Evolutionary conservation across 495 filamentous ascomycete genomes (phyloP).

Genomic region (Lasiosphaeria miniovina): DNA sequence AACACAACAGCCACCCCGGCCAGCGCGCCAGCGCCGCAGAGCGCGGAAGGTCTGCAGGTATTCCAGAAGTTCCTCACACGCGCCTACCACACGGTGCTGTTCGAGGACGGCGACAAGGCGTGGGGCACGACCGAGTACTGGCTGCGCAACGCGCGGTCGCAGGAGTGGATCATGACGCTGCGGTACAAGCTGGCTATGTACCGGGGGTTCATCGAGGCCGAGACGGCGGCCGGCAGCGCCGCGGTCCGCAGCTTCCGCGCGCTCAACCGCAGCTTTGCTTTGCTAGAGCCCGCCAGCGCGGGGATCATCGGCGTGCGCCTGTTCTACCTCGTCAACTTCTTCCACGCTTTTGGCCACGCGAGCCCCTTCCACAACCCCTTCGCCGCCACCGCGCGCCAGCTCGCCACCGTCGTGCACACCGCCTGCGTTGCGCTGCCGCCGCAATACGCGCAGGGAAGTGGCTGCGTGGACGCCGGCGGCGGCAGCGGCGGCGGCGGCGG

Average conservation of each 20-base stretch:
- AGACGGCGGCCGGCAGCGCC: background rate
- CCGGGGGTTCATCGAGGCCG: slow-evolving; percentile 1
- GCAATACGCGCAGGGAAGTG: background rate
- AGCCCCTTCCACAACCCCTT: slow-evolving; percentile 13
- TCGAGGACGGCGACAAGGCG: slow-evolving; percentile 22
- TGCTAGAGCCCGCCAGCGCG: slow-evolving; percentile 17
- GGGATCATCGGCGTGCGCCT: slow-evolving; percentile 17
- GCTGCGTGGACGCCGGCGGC: background rate
- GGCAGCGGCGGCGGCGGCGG: background rate
- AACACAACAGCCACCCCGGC: background rate
- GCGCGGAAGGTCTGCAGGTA: background rate
- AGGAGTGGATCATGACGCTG: slow-evolving; percentile 24
- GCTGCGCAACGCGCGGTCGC: slow-evolving; percentile 13
- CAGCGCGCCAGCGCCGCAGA: background rate
- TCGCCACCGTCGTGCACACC: slow-evolving; percentile 5
- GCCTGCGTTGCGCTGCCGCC: slow-evolving; percentile 4
- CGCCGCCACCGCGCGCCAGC: slow-evolving; percentile 7
- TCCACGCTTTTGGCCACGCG: slow-evolving; percentile 10
- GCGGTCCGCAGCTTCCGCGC: slow-evolving; percentile 6
- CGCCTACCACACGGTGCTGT: slow-evolving; percentile 18
- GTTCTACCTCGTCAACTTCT: slow-evolving; percentile 21
- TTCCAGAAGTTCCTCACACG: slow-evolving; percentile 16
- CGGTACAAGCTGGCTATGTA: slow-evolving; percentile 21
- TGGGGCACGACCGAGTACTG: slow-evolving; percentile 29
- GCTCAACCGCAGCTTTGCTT: slow-evolving; percentile 20